Evolutionary conservation across 2,329 filamentous ascomycete species (phyloP).

Genomic region (Monosporascus sp.): DNA sequence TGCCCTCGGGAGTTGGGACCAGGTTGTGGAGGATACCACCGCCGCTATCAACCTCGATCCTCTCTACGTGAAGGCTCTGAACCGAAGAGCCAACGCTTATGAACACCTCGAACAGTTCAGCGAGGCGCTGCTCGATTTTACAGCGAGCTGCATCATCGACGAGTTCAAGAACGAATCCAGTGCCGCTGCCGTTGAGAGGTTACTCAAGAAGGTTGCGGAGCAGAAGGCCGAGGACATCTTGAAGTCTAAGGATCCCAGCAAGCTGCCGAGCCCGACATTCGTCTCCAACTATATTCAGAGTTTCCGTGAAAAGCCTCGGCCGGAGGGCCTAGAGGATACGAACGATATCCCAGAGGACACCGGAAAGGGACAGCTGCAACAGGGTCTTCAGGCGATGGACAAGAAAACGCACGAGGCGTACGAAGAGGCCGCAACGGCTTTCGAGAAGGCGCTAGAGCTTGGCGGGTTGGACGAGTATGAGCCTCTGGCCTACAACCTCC

Average conservation of each 20-base stretch:
- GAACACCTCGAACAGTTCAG: slow-evolving; percentile 88
- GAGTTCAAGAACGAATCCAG: slow-evolving; percentile 89
- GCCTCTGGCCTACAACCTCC: slow-evolving; percentile 91
- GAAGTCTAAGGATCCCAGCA: slow-evolving; percentile 73
- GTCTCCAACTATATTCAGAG: slow-evolving; percentile 98
- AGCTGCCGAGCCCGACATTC: slow-evolving; percentile 91
- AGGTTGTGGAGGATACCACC: slow-evolving; percentile 94
- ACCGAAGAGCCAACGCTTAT: slow-evolving; percentile 93
- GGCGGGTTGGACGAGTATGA: slow-evolving; percentile 77
- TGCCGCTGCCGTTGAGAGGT: slow-evolving; percentile 82
- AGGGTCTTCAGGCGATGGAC: slow-evolving; percentile 74
- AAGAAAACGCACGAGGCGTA: slow-evolving; percentile 90
- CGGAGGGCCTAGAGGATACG: slow-evolving; percentile 75
- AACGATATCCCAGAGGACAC: slow-evolving; percentile 72
- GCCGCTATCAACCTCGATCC: slow-evolving; percentile 90
- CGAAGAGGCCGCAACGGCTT: slow-evolving; percentile 78
- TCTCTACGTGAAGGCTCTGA: slow-evolving; percentile 96
- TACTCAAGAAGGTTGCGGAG: slow-evolving; percentile 96
- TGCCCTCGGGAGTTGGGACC: slow-evolving; percentile 86
- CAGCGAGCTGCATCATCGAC: slow-evolving; percentile 98
- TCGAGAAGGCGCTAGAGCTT: slow-evolving; percentile 82
- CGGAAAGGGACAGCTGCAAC: slow-evolving; percentile 79
- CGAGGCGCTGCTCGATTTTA: slow-evolving; percentile 95
- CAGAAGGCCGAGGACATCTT: slow-evolving; percentile 89
- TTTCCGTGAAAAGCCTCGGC: slow-evolving; percentile 80